Conservation (phyloP, 1,284 basidiomycete genomes). For the Ustilago crameri region DNA sequence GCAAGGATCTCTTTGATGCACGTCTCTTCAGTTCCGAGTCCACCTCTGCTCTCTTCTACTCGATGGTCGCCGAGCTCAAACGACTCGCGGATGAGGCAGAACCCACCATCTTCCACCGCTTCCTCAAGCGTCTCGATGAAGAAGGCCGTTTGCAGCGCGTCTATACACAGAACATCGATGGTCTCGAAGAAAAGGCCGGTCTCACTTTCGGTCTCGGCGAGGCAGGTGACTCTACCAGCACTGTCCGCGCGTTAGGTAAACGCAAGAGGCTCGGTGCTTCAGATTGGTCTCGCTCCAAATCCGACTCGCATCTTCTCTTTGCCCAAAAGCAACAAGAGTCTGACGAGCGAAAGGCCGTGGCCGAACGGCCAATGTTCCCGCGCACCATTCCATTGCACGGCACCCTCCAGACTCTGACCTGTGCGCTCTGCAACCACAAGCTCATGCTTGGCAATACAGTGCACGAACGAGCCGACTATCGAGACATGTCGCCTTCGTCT, state of each 20-base stretch:
- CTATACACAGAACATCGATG: constrained; percentile 97
- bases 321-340: constrained; percentile 60
- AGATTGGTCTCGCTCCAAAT: constrained; percentile 46
- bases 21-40: constrained; percentile 81
- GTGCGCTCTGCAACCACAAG: constrained; percentile 79
- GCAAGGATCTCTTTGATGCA: constrained; percentile 91
- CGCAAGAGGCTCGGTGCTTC: constrained; percentile 39
- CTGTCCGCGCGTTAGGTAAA: constrained; percentile 51
- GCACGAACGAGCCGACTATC: constrained; percentile 20
- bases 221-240: constrained; percentile 46
- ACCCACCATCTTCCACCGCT: constrained; percentile 86
- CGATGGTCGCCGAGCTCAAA: constrained; percentile 91
- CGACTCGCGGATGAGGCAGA: constrained; percentile 81
- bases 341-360: constrained; percentile 70
- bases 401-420: constrained; percentile 81
- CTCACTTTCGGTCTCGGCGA: constrained; percentile 70
- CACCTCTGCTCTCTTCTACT: constrained; percentile 84
- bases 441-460: constrained; percentile 47
- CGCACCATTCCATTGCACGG: constrained; percentile 91
- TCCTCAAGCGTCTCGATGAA: constrained; percentile 83
- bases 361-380: constrained; percentile 69
- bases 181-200: constrained; percentile 84
- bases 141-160: constrained; percentile 86
- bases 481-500: constrained; percentile 20
- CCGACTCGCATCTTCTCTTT: constrained; percentile 59